Conservation (phyloP, 495 filamentous ascomycete genomes). For the Pseudoneurospora amorphoporcata region DNA sequence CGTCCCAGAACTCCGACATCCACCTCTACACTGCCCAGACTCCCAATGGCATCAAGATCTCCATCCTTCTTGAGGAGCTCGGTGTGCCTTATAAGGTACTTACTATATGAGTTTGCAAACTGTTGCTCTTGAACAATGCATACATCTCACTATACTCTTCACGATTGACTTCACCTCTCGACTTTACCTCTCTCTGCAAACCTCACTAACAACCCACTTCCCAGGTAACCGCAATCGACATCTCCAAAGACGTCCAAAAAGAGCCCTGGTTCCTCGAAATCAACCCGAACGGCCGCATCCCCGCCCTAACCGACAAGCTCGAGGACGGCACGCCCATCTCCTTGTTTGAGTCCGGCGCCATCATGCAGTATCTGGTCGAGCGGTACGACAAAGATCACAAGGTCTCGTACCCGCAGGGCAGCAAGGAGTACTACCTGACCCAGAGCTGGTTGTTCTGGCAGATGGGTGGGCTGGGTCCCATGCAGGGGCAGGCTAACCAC, state of each 20-base stretch:
- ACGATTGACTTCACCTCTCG: background rate
- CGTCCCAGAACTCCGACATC: conserved; percentile 24
- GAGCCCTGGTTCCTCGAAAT: conserved; percentile 77
- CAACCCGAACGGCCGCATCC: conserved; percentile 92
- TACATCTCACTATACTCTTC: background rate
- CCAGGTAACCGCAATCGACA: conserved; percentile 52
- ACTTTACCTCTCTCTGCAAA: background rate
- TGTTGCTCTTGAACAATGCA: background rate
- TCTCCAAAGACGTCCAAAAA: conserved; percentile 64
- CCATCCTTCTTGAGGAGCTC: conserved; percentile 83
- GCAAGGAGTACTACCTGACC: conserved; percentile 66
- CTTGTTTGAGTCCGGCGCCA: conserved; percentile 76
- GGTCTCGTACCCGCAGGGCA: conserved; percentile 66
- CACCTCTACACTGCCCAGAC: conserved; percentile 50
- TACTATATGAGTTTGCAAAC: background rate
- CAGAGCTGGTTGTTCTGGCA: conserved; percentile 60
- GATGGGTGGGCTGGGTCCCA: conserved; percentile 73
- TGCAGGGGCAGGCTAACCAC: conserved; percentile 90
- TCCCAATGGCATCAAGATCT: conserved; percentile 72
- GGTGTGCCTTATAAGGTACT: conserved; percentile 51
- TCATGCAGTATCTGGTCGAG: conserved; percentile 77
- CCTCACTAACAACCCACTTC: background rate
- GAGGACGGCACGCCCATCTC: conserved; percentile 60
- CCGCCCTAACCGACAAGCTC: conserved; percentile 75
- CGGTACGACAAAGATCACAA: conserved; percentile 73